Evolutionary conservation across 345 rosid genomes (phyloP).

Genomic region (Zanthoxylum bungeanum): DNA sequence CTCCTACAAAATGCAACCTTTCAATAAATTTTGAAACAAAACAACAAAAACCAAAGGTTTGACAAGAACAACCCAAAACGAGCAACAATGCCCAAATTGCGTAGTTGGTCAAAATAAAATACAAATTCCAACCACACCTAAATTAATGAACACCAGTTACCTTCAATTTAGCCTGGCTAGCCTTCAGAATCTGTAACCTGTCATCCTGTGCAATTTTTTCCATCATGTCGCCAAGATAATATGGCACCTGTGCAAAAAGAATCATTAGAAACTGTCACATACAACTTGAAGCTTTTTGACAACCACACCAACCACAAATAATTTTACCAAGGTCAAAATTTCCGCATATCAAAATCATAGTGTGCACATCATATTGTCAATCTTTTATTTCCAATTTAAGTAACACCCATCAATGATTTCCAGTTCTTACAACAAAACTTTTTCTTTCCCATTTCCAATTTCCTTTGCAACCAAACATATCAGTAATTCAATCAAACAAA

Average conservation of each 20-base stretch:
- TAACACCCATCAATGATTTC: not conserved
- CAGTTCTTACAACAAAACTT: not conserved
- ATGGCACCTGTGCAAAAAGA: constrained; percentile 54
- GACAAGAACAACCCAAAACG: not conserved
- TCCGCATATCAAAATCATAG: not conserved
- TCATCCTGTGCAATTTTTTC: constrained; percentile 65
- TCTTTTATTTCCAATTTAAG: no score
- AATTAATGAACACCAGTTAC: constrained; percentile 27
- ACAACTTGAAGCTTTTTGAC: not conserved
- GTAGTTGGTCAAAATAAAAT: not conserved
- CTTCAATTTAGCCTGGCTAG: constrained; percentile 64
- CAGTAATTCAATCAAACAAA: constrained; percentile 2
- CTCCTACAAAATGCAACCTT: constrained; percentile 46
- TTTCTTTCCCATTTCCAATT: not conserved
- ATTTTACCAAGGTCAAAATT: not conserved
- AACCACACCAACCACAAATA: not conserved
- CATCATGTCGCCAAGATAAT: constrained; percentile 72
- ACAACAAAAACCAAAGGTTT: not conserved
- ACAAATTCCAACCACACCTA: not conserved
- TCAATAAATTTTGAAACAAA: constrained; percentile 15
- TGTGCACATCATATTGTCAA: not conserved
- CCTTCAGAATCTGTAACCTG: constrained; percentile 57
- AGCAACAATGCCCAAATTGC: not conserved
- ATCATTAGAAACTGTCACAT: not conserved
- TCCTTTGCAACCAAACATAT: not conserved